These are phyloP conservation scores for Diaporthe sp. DNA, from an alignment of 2,329 filamentous ascomycete genomes.

Conservation along the genomic window DNA sequence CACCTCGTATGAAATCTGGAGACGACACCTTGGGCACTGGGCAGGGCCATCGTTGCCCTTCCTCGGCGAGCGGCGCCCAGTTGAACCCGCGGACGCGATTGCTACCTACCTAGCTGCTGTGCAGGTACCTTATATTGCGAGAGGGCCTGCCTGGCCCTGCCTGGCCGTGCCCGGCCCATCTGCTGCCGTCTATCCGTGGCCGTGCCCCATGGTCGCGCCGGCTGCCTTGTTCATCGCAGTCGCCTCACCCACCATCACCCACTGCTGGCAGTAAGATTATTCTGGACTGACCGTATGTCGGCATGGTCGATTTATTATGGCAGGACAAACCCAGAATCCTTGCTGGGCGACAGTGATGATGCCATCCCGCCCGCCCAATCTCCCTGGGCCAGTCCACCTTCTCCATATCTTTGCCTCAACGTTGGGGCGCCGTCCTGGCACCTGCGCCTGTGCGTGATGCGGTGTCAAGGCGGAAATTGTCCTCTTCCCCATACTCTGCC, in stretches of 20 bases:
- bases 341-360: slow-evolving; percentile 12
- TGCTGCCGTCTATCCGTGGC: slow-evolving; percentile 17
- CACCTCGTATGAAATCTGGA: slow-evolving; percentile 16
- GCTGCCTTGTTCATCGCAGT: background rate
- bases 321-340: slow-evolving; percentile 7
- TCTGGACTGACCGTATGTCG: background rate
- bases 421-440: slow-evolving; percentile 23
- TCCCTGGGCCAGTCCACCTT: slow-evolving; percentile 1
- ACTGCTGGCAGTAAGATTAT: background rate
- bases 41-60: background rate
- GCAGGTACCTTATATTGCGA: too few relatives aligned
- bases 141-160: background rate
- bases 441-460: slow-evolving; percentile 25
- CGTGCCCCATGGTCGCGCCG: background rate
- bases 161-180: background rate
- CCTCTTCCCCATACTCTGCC: slow-evolving; percentile 21
- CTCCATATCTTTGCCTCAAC: slow-evolving; percentile 18
- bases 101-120: too few relatives aligned
- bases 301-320: background rate
- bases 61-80: slow-evolving; percentile 3
- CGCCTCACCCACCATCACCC: too few relatives aligned
- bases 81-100: background rate
- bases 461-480: slow-evolving; percentile 23
- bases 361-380: slow-evolving; percentile 21
- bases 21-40: background rate